phyloP scores from a whole-genome alignment of 495 filamentous ascomycete genomes.

The Xylaria palmicola region DNA sequence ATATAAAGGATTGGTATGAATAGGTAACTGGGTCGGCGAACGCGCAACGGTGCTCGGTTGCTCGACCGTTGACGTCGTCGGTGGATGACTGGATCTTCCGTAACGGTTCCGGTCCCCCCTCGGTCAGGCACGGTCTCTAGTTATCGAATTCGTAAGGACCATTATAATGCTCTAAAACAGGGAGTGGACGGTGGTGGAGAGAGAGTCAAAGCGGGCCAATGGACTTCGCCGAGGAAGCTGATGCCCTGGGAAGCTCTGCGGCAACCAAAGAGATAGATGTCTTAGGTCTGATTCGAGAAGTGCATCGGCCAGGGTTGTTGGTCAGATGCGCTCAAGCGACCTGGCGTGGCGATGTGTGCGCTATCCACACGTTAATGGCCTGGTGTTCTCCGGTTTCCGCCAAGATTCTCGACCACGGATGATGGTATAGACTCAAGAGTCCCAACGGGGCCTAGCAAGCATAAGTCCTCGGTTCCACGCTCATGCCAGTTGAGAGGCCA shows the following conservation, averaged over 20 bases:
- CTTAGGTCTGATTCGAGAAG: constrained; percentile 21
- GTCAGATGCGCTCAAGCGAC: neutral
- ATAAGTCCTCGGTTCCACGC: constrained; percentile 14
- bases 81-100: constrained; percentile 24
- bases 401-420: constrained; percentile 19
- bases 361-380: constrained; percentile 18
- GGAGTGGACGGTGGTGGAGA: constrained; percentile 27
- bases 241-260: constrained; percentile 22
- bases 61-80: neutral
- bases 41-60: neutral
- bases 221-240: constrained; percentile 20
- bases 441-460: constrained; percentile 14
- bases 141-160: constrained; percentile 17
- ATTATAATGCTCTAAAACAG: constrained; percentile 20
- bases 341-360: neutral
- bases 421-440: constrained; percentile 11
- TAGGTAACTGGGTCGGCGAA: neutral
- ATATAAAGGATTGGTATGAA: neutral
- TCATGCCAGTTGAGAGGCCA: neutral
- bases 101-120: constrained; percentile 3
- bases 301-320: constrained; percentile 18
- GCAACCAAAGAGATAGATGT: constrained; percentile 24
- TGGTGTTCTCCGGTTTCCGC: constrained; percentile 14
- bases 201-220: constrained; percentile 25
- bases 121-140: neutral